Base-by-base conservation (phyloP, 106 monocot species). In the Iris macrosiphon region DNA sequence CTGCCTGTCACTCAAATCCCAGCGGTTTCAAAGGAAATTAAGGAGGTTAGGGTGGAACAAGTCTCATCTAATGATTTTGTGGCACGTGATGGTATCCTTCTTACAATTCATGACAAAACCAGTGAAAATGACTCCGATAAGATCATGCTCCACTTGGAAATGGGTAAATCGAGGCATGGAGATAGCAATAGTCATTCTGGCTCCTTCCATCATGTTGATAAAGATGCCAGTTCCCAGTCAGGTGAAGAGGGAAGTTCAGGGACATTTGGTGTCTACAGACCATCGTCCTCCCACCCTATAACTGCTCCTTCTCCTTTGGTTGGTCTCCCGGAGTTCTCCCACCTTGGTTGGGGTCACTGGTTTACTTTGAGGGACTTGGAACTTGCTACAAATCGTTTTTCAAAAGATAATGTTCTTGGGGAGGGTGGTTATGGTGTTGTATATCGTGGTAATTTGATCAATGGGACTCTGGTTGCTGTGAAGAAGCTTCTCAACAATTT, bases 341-440 rank as follows among this genome's bases (percentile, higher is more conserved):
- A 94, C 23, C 79, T 94, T 45, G 94, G 88, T 25, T 94, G 94
- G 94, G 94, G 94, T 25, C 94, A 94, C 41, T 94, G 94, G 94
- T 94, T 94, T 69, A 94, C 94, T 18, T 34, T 94, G 31, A 75
- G 94, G 55, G 94, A 94, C 40, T 41, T 94, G 48, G 94, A 94
- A 42, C 37, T 69, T 43, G 88, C 94, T 14, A 85, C 94, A 1
- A 76, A 79, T 64, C 80, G 75, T 9, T 94, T 94, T 62, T 81
- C 88, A 33, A 94, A 65, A 62, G 88, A 88, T 13, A 94, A 88
- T 76, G 66, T 94, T 33, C 48, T 94, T 20, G 94, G 94, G 25
- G 94, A 94, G 57, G 94, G 94, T 49, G 94, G 94, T 25, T 94
- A 94, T 66, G 88, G 94, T 5, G 68, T 94, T 73, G 94, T 94